phyloP scores from a whole-genome alignment of 306 rosid genomes.

The Trichosanthes cucumerina region DNA sequence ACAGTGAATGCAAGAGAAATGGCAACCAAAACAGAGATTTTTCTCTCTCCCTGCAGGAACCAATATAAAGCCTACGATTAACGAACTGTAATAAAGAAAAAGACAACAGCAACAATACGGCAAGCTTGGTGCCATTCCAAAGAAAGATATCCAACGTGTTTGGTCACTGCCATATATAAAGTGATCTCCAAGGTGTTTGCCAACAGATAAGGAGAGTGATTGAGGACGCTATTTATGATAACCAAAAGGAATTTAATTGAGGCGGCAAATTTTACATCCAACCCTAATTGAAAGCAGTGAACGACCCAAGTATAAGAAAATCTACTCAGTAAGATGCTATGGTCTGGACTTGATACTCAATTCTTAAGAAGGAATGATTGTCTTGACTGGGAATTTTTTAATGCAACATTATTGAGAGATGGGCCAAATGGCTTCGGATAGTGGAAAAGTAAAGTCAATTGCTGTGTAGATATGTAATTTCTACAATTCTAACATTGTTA shows the following conservation, averaged over 20 bases:
- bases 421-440: background rate
- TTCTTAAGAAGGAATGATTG: background rate
- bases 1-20: slow-evolving; percentile 65
- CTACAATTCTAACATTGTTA: background rate
- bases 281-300: background rate
- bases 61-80: slow-evolving; percentile 17
- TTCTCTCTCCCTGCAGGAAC: slow-evolving; percentile 93
- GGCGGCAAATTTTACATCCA: background rate
- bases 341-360: background rate
- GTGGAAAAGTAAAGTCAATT: background rate
- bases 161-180: background rate
- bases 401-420: background rate
- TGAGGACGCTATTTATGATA: background rate
- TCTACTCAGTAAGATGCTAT: background rate
- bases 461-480: background rate
- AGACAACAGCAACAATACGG: background rate
- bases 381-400: background rate
- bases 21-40: slow-evolving; percentile 49
- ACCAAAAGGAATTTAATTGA: background rate
- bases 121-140: background rate
- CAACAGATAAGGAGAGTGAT: background rate
- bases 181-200: background rate
- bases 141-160: background rate
- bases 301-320: background rate
- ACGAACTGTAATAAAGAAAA: background rate